These are phyloP conservation scores for Leccinum variicolor DNA, from an alignment of 768 basidiomycete species.

Conservation along the genomic window DNA sequence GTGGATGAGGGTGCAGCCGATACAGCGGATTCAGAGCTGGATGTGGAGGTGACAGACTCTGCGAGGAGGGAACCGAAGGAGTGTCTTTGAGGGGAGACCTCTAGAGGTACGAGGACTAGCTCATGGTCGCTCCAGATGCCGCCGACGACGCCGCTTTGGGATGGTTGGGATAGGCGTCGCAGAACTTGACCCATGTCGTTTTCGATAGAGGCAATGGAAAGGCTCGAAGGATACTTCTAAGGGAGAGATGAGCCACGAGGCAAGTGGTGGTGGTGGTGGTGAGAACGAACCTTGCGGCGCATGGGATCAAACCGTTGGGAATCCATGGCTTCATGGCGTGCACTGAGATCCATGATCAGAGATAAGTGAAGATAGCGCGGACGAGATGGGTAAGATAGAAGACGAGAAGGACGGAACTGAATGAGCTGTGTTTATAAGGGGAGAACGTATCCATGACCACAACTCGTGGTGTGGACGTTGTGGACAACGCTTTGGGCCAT, in stretches of 20 bases:
- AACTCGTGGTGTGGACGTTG: slow-evolving; percentile 24
- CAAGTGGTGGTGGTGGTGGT: slow-evolving; percentile 8
- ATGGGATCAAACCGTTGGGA: slow-evolving; percentile 33
- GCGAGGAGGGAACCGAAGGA: slow-evolving; percentile 17
- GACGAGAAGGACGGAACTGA: slow-evolving; percentile 29
- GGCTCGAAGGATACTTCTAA: slow-evolving; percentile 18
- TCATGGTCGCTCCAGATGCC: slow-evolving; percentile 35
- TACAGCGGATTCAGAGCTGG: slow-evolving; percentile 7
- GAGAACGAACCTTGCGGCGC: slow-evolving; percentile 25
- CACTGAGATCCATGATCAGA: slow-evolving; percentile 18
- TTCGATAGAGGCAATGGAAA: slow-evolving; percentile 10
- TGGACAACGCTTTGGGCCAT: slow-evolving; percentile 21
- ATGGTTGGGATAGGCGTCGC: slow-evolving; percentile 20
- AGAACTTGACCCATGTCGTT: slow-evolving; percentile 29
- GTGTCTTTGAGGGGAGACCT: slow-evolving; percentile 17
- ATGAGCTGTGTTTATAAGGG: slow-evolving; percentile 21
- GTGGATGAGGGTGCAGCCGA: slow-evolving; percentile 6
- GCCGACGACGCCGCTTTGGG: slow-evolving; percentile 22
- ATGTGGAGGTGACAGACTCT: slow-evolving; percentile 11
- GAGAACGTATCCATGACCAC: slow-evolving; percentile 22
- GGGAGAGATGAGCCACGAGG: slow-evolving; percentile 22
- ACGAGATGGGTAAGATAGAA: slow-evolving; percentile 23
- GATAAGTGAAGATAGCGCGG: slow-evolving; percentile 31
- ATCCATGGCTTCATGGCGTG: slow-evolving; percentile 31
- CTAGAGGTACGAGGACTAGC: slow-evolving; percentile 31